Evolutionary conservation across 2,329 filamentous ascomycete species (phyloP), one percentile per base, ranked within the genome.

Genomic region (Colletotrichum tropicicola): DNA sequence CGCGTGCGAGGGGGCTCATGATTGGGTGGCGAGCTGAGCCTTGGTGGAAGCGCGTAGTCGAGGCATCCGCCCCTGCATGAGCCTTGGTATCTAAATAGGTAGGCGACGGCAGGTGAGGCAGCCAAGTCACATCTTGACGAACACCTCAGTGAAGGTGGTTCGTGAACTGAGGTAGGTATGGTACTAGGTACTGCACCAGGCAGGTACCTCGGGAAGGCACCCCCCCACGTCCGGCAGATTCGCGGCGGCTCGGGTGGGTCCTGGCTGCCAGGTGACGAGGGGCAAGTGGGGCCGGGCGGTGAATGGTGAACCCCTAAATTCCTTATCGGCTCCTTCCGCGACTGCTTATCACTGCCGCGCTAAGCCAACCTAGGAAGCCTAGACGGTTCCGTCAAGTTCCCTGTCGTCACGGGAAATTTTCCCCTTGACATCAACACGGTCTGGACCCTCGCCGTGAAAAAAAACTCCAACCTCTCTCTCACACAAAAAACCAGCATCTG

Each of bases 301-400:
- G 60, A 35, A 47, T 6, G 4, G n/a, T 17, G 54, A 32, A 52
- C 55, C 55, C 60, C 19, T 53, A 47, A 21, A 39, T 32, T 23
- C 17, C 54, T 64, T 64, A 64, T 64, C 55, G 35, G 47, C 35
- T 19, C 39, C 30, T 41, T 21, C 37, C 13, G 15, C 3, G 19
- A 15, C 30, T 23, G 10, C 55, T 64, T 64, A 64, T 64, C 60
- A 30, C 17, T 4, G 1, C 15, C 25, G 13, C 60, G 47, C 60
- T 63, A 63, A 32, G 35, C 37, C 44, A 9, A 19, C 12, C 32
- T 15, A 35, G 32, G 37, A n/a, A n/a, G 58, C 30, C 41, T 32
- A 48, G 55, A 53, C 44, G n/a, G 59, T 64, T 63, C 59, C 47
- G 39, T 47, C 47, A 53, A 28, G 28, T 59, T 43, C 60, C 55